phyloP scores from a whole-genome alignment of 495 filamentous ascomycete genomes.

The Tuber calosporum region DNA sequence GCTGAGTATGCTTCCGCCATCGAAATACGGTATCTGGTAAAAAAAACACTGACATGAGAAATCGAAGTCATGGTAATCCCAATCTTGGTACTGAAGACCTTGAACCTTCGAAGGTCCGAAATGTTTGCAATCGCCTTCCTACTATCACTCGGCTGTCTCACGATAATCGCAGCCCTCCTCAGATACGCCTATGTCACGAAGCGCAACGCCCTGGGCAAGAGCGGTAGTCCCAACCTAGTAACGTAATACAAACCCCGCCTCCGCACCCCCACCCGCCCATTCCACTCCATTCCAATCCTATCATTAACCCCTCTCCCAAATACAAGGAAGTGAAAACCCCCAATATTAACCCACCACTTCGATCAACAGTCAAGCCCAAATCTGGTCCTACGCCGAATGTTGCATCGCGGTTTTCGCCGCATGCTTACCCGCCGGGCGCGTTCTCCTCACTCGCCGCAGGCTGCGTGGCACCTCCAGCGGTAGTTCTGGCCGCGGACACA shows the following conservation, averaged over 20 bases:
- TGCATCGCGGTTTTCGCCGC: constrained; percentile 24
- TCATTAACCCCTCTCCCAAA: neutral
- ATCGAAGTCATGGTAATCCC: constrained; percentile 26
- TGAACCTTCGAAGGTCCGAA: constrained; percentile 24
- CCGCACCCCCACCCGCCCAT: neutral
- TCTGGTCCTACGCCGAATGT: constrained; percentile 24
- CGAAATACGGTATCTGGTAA: neutral
- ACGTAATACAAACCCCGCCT: constrained; percentile 15
- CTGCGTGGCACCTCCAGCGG: neutral
- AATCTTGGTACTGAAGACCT: constrained; percentile 19
- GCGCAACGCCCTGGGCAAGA: constrained; percentile 23
- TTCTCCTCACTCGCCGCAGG: constrained; percentile 17
- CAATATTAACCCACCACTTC: neutral
- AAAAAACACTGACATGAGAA: neutral
- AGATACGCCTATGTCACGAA: constrained; percentile 24
- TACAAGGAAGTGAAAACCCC: neutral
- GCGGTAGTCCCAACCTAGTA: constrained; percentile 22
- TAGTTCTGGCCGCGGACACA: neutral
- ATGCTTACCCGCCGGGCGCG: constrained; percentile 23
- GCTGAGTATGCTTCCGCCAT: constrained; percentile 15
- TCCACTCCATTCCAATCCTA: constrained; percentile 2
- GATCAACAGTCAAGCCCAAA: constrained; percentile 22
- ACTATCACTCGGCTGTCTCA: constrained; percentile 26
- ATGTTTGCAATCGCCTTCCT: constrained; percentile 25
- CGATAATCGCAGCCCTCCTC: constrained; percentile 18